Conservation (phyloP, 169 alveolate genomes). For the Cryptosporidium parvum region DNA sequence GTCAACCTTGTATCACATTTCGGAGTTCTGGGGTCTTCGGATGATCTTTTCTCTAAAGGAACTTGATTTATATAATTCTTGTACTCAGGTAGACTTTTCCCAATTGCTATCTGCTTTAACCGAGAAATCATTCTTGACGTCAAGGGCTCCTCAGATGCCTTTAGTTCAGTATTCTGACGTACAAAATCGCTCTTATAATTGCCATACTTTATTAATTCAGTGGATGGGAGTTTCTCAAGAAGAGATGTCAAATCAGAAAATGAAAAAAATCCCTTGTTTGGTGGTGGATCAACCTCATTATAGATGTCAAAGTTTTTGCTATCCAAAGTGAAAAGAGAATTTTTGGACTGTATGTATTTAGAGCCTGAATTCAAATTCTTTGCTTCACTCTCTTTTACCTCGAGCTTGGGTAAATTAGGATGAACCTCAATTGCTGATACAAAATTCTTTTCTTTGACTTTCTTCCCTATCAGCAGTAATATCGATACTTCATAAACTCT, state of each 20-base stretch:
- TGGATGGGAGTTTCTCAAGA: constrained; percentile 30
- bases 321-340: background rate
- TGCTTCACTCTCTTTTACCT: background rate
- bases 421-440: constrained; percentile 25
- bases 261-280: constrained; percentile 19
- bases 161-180: background rate
- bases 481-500: constrained; percentile 22
- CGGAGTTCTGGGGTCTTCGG: constrained; percentile 81
- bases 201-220: constrained; percentile 5
- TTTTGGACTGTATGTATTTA: background rate
- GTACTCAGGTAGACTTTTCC: constrained; percentile 82
- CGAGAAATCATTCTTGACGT: constrained; percentile 78
- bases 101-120: constrained; percentile 82
- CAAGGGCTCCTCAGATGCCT: constrained; percentile 48
- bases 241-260: constrained; percentile 56
- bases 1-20: constrained; percentile 78
- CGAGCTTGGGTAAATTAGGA: constrained; percentile 59
- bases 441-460: background rate
- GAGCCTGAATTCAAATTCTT: background rate
- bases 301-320: constrained; percentile 10
- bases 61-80: constrained; percentile 79
- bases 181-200: background rate
- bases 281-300: constrained; percentile 12
- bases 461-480: constrained; percentile 12
- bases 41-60: constrained; percentile 78